Evolutionary conservation across 2,329 filamentous ascomycete genomes (phyloP).

Genomic region (Sordariomycetes sp.): DNA sequence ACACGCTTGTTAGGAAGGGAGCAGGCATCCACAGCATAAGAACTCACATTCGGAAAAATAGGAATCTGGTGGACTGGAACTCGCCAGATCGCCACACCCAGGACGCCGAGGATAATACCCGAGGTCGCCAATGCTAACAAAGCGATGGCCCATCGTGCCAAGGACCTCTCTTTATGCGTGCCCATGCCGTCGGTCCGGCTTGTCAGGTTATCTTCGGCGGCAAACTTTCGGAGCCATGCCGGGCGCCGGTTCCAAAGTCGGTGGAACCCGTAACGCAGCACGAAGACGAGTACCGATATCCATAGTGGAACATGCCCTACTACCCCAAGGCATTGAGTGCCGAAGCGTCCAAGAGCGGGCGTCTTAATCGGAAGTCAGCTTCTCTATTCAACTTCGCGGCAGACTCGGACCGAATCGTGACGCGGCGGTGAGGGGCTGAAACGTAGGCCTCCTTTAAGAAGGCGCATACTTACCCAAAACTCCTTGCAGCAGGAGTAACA

Average conservation of each 20-base stretch:
- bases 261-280: conserved; percentile 16
- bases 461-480: conserved; percentile 1
- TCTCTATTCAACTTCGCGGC: neutral
- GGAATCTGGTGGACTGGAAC: conserved; percentile 24
- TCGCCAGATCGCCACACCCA: conserved; percentile 1
- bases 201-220: conserved; percentile 12
- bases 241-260: conserved; percentile 20
- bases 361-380: neutral
- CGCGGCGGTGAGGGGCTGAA: neutral
- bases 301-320: neutral
- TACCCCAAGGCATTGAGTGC: neutral
- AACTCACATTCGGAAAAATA: conserved; percentile 12
- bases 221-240: conserved; percentile 21
- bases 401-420: neutral
- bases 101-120: neutral
- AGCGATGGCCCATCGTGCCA: neutral
- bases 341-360: neutral
- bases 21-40: neutral
- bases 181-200: neutral
- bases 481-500: conserved; percentile 1
- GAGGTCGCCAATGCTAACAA: conserved; percentile 1
- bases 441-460: neutral
- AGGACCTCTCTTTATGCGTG: conserved; percentile 2
- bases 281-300: neutral
- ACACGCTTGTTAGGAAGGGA: neutral